A percentile compares a stretch with the other conserved stretches of the same genome.
phyloP scores from a whole-genome alignment of 176 grass and related monocot species.

The Carex pumila region DNA sequence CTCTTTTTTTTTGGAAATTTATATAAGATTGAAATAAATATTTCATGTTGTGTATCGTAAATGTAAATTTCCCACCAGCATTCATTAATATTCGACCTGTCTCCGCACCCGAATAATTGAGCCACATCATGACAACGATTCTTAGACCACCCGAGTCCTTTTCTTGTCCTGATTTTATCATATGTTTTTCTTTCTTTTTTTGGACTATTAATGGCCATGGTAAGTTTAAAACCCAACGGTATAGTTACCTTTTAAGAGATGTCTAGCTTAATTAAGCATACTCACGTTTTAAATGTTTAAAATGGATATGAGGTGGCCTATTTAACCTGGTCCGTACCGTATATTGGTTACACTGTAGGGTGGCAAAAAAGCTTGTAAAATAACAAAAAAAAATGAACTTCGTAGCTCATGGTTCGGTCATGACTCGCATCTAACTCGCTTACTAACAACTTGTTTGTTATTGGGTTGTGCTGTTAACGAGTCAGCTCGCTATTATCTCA shows the following conservation, averaged over 20 bases:
- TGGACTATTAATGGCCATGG: neutral
- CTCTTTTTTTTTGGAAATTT: too few species aligned
- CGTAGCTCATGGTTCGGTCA: too few species aligned
- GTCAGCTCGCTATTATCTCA: too few species aligned
- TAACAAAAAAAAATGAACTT: too few species aligned
- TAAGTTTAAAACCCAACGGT: neutral
- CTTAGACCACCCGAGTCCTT: neutral
- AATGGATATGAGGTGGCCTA: too few species aligned
- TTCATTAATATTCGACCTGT: neutral
- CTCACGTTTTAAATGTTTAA: too few species aligned
- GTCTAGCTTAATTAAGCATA: neutral
- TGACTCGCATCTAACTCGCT: too few species aligned
- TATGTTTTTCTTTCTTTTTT: neutral
- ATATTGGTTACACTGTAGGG: too few species aligned
- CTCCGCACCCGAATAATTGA: neutral
- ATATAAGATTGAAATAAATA: neutral
- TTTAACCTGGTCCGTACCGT: too few species aligned
- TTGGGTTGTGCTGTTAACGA: too few species aligned
- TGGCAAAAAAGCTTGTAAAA: too few species aligned
- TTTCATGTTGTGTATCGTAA: neutral
- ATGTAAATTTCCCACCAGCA: neutral
- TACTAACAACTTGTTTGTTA: too few species aligned
- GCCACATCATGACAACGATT: neutral
- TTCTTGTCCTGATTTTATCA: neutral
- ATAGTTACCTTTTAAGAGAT: neutral